Percentiles rank a stretch among this genome's conserved stretches.
These are phyloP conservation scores for Aspergillus bertholletiae DNA, from an alignment of 495 filamentous ascomycete species.

Conservation along the genomic window DNA sequence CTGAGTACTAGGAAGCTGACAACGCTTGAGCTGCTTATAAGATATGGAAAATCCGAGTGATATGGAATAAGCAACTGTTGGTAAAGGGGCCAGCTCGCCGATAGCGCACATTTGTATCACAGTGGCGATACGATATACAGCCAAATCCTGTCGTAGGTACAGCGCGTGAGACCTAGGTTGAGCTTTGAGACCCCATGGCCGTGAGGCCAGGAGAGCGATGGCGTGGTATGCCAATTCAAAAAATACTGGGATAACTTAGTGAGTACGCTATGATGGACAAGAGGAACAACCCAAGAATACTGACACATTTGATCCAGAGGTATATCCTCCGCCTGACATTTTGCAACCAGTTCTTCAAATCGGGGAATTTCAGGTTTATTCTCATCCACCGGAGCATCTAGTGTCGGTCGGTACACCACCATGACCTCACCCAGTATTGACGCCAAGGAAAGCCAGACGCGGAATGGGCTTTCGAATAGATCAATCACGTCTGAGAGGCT, in stretches of 20 bases:
- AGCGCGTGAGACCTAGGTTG: slow-evolving; percentile 12
- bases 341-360: slow-evolving; percentile 52
- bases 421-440: slow-evolving; percentile 56
- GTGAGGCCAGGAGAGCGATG: slow-evolving; percentile 17
- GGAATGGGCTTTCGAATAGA: slow-evolving; percentile 26
- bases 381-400: slow-evolving; percentile 24
- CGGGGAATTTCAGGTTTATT: slow-evolving; percentile 50
- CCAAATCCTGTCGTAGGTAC: slow-evolving; percentile 17
- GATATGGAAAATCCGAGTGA: slow-evolving; percentile 22
- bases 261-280: background rate
- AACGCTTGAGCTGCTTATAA: slow-evolving; percentile 19
- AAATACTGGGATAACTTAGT: slow-evolving; percentile 11
- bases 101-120: slow-evolving; percentile 12
- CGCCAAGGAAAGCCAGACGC: slow-evolving; percentile 42
- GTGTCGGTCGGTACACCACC: slow-evolving; percentile 52
- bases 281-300: slow-evolving; percentile 3
- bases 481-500: slow-evolving; percentile 16
- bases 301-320: slow-evolving; percentile 9
- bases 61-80: slow-evolving; percentile 20
- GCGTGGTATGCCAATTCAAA: slow-evolving; percentile 20
- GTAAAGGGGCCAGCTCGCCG: slow-evolving; percentile 11
- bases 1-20: slow-evolving; percentile 12
- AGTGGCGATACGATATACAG: slow-evolving; percentile 14
- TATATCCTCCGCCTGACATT: slow-evolving; percentile 10
- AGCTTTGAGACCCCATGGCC: slow-evolving; percentile 18